These are phyloP conservation scores for Penicillium hesseltinei DNA, from an alignment of 2,329 filamentous ascomycete genomes.

Conservation along the genomic window DNA sequence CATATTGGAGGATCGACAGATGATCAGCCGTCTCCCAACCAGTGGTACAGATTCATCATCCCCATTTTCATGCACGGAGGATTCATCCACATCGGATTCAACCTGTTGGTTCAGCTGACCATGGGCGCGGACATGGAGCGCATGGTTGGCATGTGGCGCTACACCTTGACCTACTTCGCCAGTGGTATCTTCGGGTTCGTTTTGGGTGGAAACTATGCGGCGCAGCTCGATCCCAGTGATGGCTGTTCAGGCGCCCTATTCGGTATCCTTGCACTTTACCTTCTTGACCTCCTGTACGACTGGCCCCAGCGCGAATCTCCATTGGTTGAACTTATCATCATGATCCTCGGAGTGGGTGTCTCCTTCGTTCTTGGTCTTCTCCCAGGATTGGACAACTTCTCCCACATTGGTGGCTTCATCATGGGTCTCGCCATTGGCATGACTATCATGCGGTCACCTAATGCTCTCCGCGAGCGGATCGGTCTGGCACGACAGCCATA, in stretches of 20 bases:
- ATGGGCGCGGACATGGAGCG: conserved; percentile 90
- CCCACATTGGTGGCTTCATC: conserved; percentile 91
- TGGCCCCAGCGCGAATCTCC: conserved; percentile 79
- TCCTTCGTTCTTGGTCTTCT: conserved; percentile 90
- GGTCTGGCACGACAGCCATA: conserved; percentile 69
- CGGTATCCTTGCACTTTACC: conserved; percentile 80
- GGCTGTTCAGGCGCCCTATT: conserved; percentile 90
- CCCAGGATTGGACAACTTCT: conserved; percentile 93
- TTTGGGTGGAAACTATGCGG: conserved; percentile 89
- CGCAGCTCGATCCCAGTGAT: conserved; percentile 74
- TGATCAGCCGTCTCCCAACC: conserved; percentile 68
- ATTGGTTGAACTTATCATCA: conserved; percentile 80
- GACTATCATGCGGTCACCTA: conserved; percentile 84
- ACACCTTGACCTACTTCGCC: conserved; percentile 83
- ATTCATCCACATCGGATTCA: conserved; percentile 92
- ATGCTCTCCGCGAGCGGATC: conserved; percentile 70
- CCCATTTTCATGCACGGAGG: conserved; percentile 96
- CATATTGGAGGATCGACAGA: conserved; percentile 49
- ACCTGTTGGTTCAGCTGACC: conserved; percentile 85
- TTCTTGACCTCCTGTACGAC: conserved; percentile 89
- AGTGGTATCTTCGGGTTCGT: conserved; percentile 95
- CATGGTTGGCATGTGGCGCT: conserved; percentile 82
- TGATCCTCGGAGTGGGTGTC: conserved; percentile 79
- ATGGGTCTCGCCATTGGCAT: conserved; percentile 87
- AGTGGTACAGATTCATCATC: conserved; percentile 95